Conservation (phyloP, 2,329 filamentous ascomycete species). For the Sporothrix pseudoabietina region DNA sequence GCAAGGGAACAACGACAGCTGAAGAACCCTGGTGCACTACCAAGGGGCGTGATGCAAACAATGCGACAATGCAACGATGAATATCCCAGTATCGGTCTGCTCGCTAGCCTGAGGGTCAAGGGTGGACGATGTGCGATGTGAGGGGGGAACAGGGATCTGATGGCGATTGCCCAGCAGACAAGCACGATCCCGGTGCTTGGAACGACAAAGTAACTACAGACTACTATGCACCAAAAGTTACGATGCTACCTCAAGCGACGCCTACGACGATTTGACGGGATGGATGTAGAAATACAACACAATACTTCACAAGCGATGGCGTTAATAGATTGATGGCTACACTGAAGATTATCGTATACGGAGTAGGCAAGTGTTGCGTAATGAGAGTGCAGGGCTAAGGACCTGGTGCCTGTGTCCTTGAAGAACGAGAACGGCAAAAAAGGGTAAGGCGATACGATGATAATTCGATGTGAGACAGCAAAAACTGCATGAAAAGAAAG, state of each 20-base stretch:
- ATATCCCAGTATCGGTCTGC: constrained; percentile 5
- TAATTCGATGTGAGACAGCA: background rate
- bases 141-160: background rate
- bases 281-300: constrained; percentile 1
- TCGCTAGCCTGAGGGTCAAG: background rate
- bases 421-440: background rate
- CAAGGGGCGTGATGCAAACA: background rate
- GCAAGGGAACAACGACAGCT: constrained; percentile 8
- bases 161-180: background rate
- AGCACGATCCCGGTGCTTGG: background rate
- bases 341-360: background rate
- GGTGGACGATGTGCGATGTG: background rate
- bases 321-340: background rate
- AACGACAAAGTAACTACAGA: background rate
- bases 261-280: background rate
- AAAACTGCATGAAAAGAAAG: background rate
- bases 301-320: background rate
- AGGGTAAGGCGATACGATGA: background rate
- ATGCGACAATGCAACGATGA: background rate
- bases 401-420: background rate
- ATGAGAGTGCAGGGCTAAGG: background rate
- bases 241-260: background rate
- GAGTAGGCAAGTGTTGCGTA: background rate
- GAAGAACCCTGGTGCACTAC: constrained; percentile 1
- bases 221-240: background rate